Evolutionary conservation across 805 yeast genomes (phyloP), one percentile per base, ranked within the genome.

Genomic region (Candida ascalaphidarum): DNA sequence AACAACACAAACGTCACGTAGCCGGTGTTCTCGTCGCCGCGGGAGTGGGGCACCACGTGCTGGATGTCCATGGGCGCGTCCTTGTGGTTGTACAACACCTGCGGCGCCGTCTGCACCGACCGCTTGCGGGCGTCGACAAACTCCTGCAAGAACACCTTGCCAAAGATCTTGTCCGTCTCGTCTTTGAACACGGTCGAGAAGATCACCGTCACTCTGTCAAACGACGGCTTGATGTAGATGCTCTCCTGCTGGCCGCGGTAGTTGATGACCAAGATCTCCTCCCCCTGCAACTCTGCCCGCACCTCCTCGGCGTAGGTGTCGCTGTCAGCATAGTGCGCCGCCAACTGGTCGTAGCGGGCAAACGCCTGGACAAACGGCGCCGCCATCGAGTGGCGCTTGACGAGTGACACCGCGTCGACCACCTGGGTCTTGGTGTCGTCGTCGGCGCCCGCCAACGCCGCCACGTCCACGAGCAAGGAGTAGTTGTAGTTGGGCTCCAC

Each of bases 81-180:
- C 37, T 68, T 71, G 50, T 80, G 86, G 5, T 94, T 80, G 48
- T 81, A 88, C 44, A 92, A 71, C 29, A 92, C 99, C 64, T 92
- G 99, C 11, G 99, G 99, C 2, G 97, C 96, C 27, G 92, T 88
- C 60, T 92, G 98, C 35, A 92, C 89, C 4, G 94, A 81, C 55
- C 96, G 74, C 51, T 82, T 82, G 58, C 99, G 77, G 8, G 97
- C 96, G 54, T 88, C 96, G 25, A 86, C 95, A 53, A 88, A 88
- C 59, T 88, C 96, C 52, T 85, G 95, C 37, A 85, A 62, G 48
- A 85, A 85, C 21, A 85, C 94, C 54, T 80, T 84, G 23, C 94
- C 94, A 43, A 84, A 81, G 29, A 82, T 71, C 52, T 83, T 85
- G 58, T 92, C 99, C 3, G 97, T 92, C 55, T 92, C 97, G 57